Conservation (phyloP, 352 stramenopile species). For the Phytophthora melonis region DNA sequence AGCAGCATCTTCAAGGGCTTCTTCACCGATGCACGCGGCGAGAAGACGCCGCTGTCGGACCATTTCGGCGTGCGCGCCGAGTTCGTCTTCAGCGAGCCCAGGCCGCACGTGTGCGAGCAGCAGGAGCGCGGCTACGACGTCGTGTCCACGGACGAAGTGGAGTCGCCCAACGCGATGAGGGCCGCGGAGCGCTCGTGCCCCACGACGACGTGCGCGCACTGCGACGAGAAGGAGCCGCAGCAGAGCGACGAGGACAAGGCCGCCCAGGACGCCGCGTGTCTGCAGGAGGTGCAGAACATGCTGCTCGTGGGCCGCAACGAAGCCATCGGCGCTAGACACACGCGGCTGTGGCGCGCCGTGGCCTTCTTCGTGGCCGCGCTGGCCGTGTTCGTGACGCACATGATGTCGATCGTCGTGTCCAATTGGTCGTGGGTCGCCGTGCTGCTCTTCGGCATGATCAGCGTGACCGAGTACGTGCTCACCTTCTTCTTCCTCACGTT, state of each 20-base stretch:
- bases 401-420: constrained; percentile 42
- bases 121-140: constrained; percentile 28
- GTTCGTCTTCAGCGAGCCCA: constrained; percentile 60
- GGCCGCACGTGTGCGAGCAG: constrained; percentile 49
- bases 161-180: constrained; percentile 14
- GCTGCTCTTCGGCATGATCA: constrained; percentile 47
- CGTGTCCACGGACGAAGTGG: constrained; percentile 32
- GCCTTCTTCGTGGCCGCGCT: constrained; percentile 44
- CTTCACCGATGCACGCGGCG: constrained; percentile 68
- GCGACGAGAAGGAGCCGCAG: constrained; percentile 44
- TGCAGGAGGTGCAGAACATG: constrained; percentile 58
- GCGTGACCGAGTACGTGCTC: constrained; percentile 71
- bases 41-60: constrained; percentile 77
- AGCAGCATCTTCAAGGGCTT: constrained; percentile 85
- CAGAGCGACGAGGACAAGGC: constrained; percentile 36
- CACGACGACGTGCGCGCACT: constrained; percentile 57
- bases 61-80: constrained; percentile 81
- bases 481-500: constrained; percentile 85
- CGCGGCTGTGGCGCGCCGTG: constrained; percentile 48
- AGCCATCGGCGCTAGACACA: constrained; percentile 49
- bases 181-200: constrained; percentile 30
- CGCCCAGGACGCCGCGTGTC: constrained; percentile 33
- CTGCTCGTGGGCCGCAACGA: constrained; percentile 52
- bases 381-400: constrained; percentile 40
- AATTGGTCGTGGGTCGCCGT: constrained; percentile 47